Conservation (phyloP, 108 stramenopile species). For the Licmophora abbreviata region DNA sequence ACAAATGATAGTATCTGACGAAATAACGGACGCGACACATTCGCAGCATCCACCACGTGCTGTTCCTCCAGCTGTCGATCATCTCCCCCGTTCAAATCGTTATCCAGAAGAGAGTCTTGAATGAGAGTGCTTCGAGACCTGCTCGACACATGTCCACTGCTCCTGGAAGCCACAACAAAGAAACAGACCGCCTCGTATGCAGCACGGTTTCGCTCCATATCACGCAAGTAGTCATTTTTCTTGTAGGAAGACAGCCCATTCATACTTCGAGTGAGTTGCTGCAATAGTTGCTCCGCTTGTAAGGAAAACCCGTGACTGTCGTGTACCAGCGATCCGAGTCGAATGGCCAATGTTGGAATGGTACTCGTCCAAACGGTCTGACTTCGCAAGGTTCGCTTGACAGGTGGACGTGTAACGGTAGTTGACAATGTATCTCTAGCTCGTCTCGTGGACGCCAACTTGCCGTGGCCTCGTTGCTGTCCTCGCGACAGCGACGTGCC, state of each 20-base stretch:
- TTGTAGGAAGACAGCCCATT: background rate
- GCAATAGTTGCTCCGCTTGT: conserved; percentile 17
- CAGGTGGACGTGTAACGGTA: background rate
- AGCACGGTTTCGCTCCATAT: conserved; percentile 20
- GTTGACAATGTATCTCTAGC: background rate
- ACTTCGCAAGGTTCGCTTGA: background rate
- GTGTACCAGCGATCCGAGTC: conserved; percentile 21
- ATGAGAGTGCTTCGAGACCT: no score
- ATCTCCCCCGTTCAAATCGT: no score
- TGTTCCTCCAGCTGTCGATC: no score
- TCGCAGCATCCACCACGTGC: no score
- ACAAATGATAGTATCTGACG: no score
- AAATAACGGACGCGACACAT: no score
- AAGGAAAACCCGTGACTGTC: conserved; percentile 18
- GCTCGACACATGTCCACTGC: no score
- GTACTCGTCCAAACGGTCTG: conserved; percentile 2
- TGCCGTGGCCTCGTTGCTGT: no score
- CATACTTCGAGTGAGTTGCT: conserved; percentile 1
- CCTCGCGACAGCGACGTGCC: background rate
- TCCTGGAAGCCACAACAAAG: no score
- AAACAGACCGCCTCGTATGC: conserved; percentile 65
- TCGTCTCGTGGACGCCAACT: background rate
- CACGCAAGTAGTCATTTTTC: conserved; percentile 11
- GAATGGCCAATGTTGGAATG: conserved; percentile 21
- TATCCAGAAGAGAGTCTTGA: no score